Evolutionary conservation across 2,329 filamentous ascomycete species (phyloP).

Genomic region (Aureobasidium lini): DNA sequence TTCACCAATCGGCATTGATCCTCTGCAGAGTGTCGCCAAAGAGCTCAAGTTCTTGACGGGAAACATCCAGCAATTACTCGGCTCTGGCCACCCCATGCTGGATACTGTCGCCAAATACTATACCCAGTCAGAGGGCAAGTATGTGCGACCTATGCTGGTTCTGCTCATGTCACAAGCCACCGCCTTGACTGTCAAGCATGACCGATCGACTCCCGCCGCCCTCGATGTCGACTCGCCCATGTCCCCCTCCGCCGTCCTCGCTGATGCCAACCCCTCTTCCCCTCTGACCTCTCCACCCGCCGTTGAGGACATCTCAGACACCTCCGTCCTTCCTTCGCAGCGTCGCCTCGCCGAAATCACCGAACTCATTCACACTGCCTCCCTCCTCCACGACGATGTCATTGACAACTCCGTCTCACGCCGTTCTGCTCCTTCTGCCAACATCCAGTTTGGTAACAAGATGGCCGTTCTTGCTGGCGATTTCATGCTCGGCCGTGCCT

Average conservation of each 20-base stretch:
- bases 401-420: conserved; percentile 87
- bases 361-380: conserved; percentile 94
- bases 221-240: conserved; percentile 52
- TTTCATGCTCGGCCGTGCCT: conserved; percentile 86
- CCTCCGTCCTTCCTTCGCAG: conserved; percentile 84
- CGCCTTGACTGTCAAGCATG: conserved; percentile 63
- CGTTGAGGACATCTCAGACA: conserved; percentile 36
- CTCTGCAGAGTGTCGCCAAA: conserved; percentile 82
- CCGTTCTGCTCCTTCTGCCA: conserved; percentile 78
- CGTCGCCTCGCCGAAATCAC: conserved; percentile 91
- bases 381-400: conserved; percentile 93
- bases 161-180: conserved; percentile 95
- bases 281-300: conserved; percentile 46
- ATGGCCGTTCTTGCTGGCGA: conserved; percentile 98
- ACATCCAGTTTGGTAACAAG: conserved; percentile 95
- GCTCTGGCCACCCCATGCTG: conserved; percentile 87
- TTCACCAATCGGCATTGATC: conserved; percentile 69
- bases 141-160: conserved; percentile 88
- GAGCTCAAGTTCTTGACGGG: conserved; percentile 95
- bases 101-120: conserved; percentile 98
- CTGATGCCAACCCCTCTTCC: conserved; percentile 71
- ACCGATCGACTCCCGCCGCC: conserved; percentile 23
- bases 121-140: conserved; percentile 92
- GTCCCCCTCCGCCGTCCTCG: conserved; percentile 55
- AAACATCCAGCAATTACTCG: conserved; percentile 86